Evolutionary conservation across 2,329 filamentous ascomycete genomes (phyloP), one percentile per base, ranked within the genome.

Genomic region (Venturia nashicola): DNA sequence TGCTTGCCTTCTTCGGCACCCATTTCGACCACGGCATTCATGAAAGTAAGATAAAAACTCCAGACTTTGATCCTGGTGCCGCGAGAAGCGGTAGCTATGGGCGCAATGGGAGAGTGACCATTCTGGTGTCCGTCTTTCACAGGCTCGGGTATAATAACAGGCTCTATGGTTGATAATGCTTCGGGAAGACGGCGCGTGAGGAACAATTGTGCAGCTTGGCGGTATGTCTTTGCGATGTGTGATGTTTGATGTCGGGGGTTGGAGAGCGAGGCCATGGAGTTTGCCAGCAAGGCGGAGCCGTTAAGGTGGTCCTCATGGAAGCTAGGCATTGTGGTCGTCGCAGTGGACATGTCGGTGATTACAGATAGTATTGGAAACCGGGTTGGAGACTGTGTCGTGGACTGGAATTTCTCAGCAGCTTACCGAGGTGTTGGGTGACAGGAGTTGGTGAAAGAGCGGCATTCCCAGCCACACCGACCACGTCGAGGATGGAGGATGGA

Each of bases 31-130:
- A 97, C 88, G 46, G 91, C 89, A 77, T 97, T 96, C 67, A 97
- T 80, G 61, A 97, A 88, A 20, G 92, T 96, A 68, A 97, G 83
- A 74, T 97, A 99, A 70, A 99, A 82, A 75, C 91, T 96, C 94
- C 94, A 99, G 67, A 97, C 88, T 76, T 97, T 99, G 74, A 96
- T 88, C 68, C 92, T 82, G 65, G 90, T 94, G 40, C 87, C 89
- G 68, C 88, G 85, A 51, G 89, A 92, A 62, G 91, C 91, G 67
- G 82, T 84, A 63, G 90, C 87, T 62, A 97, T 86, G 5, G 91
- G 90, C 36, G 91, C 88, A 36, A 83, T 16, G 27, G 57, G 36
- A 23, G 32, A 34, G 43, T 63, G 42, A 39, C 78, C 76, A 67
- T 78, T 78, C 62, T 78, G 72, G 2, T 77, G 70, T 16, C 71